phyloP scores from a whole-genome alignment of 176 grass and related monocot species.

The Ampelocalamus luodianensis region DNA sequence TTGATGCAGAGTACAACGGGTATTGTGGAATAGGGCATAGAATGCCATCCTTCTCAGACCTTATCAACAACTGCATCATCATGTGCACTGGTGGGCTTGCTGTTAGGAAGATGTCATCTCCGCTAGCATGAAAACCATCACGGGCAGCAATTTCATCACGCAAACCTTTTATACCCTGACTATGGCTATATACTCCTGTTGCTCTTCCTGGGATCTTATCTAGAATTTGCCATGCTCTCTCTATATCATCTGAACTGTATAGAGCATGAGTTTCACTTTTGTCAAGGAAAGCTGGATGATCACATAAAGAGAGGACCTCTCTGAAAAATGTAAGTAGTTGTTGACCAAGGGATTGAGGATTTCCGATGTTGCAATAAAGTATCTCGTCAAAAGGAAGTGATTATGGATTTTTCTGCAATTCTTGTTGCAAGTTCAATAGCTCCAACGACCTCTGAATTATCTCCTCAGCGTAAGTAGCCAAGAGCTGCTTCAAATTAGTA shows the following conservation, averaged over 20 bases:
- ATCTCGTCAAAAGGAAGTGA: slow-evolving; percentile 94
- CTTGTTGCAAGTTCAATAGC: slow-evolving; percentile 87
- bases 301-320: slow-evolving; percentile 83
- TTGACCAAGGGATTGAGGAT: slow-evolving; percentile 92
- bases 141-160: slow-evolving; percentile 85
- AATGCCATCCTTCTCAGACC: slow-evolving; percentile 96
- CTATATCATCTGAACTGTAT: slow-evolving; percentile 95
- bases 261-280: slow-evolving; percentile 87
- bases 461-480: too few relatives aligned
- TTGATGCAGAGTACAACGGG: slow-evolving; percentile 90
- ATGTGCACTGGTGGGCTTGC: slow-evolving; percentile 94
- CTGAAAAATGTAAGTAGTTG: slow-evolving; percentile 91
- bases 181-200: slow-evolving; percentile 92
- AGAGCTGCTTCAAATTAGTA: too few relatives aligned
- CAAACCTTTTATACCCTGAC: slow-evolving; percentile 93
- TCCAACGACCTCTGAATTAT: too few relatives aligned
- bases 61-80: slow-evolving; percentile 97
- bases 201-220: slow-evolving; percentile 83
- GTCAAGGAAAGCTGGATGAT: slow-evolving; percentile 82
- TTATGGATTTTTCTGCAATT: slow-evolving; percentile 72
- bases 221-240: slow-evolving; percentile 88
- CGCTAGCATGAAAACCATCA: slow-evolving; percentile 83
- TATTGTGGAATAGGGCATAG: slow-evolving; percentile 97
- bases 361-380: slow-evolving; percentile 93
- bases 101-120: slow-evolving; percentile 91